Evolutionary conservation across 73 alveolate genomes (phyloP).

Genomic region (Paramecium octaurelia): DNA sequence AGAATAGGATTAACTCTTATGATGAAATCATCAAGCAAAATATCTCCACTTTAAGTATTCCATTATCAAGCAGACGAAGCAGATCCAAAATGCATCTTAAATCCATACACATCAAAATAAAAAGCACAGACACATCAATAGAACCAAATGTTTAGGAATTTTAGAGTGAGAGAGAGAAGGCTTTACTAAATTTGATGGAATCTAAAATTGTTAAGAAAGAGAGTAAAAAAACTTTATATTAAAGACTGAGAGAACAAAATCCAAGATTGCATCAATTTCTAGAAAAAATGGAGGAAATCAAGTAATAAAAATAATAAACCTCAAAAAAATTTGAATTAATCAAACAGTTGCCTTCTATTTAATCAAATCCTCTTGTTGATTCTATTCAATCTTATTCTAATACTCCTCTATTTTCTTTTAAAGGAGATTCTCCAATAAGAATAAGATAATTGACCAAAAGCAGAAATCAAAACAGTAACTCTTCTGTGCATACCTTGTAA

Average conservation of each 20-base stretch:
- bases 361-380: not conserved
- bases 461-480: not conserved
- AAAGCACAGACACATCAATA: not conserved
- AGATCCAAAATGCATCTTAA: not conserved
- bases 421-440: conserved; percentile 24
- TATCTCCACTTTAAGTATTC: not conserved
- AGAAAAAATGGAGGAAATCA: not conserved
- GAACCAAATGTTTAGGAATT: not conserved
- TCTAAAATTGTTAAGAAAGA: not conserved
- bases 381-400: not conserved
- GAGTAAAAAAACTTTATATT: not conserved
- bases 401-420: not conserved
- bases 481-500: not conserved
- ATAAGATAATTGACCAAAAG: not conserved
- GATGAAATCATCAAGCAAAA: not conserved
- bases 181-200: not conserved
- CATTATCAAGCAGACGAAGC: not conserved
- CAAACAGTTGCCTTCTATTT: not conserved
- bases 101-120: not conserved
- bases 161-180: not conserved
- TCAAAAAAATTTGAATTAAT: not conserved
- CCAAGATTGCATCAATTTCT: not conserved
- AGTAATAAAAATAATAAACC: not conserved
- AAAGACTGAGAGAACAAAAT: not conserved
- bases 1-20: not conserved